phyloP scores from a whole-genome alignment of 441 rosid genomes.

The Gossypium gossypioides region DNA sequence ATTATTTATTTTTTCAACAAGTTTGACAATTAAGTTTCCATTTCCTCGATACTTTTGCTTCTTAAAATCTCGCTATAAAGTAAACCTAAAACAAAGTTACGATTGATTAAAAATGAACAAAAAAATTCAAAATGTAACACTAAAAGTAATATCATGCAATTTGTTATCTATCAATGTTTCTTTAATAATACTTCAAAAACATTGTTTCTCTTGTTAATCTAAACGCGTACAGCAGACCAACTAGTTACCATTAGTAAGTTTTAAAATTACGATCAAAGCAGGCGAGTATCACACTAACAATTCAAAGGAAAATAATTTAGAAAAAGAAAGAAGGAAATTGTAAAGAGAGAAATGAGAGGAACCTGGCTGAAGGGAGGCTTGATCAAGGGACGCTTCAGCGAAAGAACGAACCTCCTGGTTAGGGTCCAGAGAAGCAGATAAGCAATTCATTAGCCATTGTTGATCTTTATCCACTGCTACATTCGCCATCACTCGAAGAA shows the following conservation, averaged over 20 bases:
- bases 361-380: conserved; percentile 92
- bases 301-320: neutral
- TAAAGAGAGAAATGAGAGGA: neutral
- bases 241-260: neutral
- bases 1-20: neutral
- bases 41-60: neutral
- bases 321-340: neutral
- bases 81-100: neutral
- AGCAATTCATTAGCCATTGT: conserved; percentile 83
- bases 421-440: conserved; percentile 82
- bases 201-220: neutral
- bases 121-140: neutral
- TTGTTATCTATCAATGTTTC: neutral
- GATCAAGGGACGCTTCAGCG: conserved; percentile 79
- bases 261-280: neutral
- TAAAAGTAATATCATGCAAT: neutral
- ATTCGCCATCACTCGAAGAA: conserved; percentile 22
- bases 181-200: neutral
- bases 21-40: neutral
- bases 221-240: neutral
- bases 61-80: neutral
- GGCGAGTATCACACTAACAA: neutral
- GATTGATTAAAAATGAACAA: neutral
- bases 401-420: conserved; percentile 72
- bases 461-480: conserved; percentile 63